These are phyloP conservation scores for thale cress (Arabidopsis thaliana) DNA, from an alignment of 345 rosid genomes.

Conservation along the genomic window TAIR10.1 NC_003071.7:18249501-18250000, in stretches of 20 bases:
- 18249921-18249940: conserved; percentile 79
- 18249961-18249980: not conserved
- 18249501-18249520: conserved; percentile 90
- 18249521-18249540: conserved; percentile 78
- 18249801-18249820: not conserved
- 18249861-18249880: not conserved
- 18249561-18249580: not conserved
- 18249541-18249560: conserved; percentile 55
- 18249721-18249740: conserved; percentile 17
- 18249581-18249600: too few relatives aligned
- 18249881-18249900: conserved; percentile 82
- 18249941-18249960: conserved; percentile 52
- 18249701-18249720: conserved; percentile 75
- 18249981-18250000: not conserved
- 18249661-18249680: conserved; percentile 63
- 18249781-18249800: not conserved
- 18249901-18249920: conserved; percentile 62
- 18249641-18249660: conserved; percentile 89
- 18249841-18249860: not conserved
- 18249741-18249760: not conserved
- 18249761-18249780: not conserved
- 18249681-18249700: conserved; percentile 76
- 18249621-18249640: conserved; percentile 71
- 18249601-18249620: not conserved
- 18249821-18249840: too few relatives aligned